Evolutionary conservation across 345 rosid genomes (phyloP).

Genomic region (Linum usitatissimum): DNA sequence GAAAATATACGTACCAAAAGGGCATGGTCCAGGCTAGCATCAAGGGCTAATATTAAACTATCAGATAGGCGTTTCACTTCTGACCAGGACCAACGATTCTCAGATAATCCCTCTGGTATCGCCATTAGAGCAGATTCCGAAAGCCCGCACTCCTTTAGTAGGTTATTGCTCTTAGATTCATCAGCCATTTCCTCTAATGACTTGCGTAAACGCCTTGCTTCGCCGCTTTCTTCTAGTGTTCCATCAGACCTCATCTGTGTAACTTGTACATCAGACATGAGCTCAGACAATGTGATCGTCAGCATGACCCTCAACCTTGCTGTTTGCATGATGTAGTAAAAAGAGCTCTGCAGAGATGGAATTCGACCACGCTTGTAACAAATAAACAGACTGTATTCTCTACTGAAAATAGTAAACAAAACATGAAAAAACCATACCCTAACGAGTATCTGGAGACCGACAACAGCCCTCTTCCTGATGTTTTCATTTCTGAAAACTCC

Average conservation of each 20-base stretch:
- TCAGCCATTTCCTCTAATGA: constrained; percentile 92
- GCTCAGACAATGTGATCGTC: constrained; percentile 89
- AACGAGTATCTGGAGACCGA: constrained; percentile 87
- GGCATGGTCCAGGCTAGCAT: constrained; percentile 93
- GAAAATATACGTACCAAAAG: constrained; percentile 59
- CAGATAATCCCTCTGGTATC: constrained; percentile 46
- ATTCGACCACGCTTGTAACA: constrained; percentile 15
- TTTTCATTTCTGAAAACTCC: constrained; percentile 90
- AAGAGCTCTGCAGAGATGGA: constrained; percentile 70
- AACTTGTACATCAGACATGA: constrained; percentile 95
- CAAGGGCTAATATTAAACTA: constrained; percentile 81
- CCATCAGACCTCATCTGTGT: constrained; percentile 94
- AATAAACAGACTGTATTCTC: not conserved
- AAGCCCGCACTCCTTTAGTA: constrained; percentile 74
- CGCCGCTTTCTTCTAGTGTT: constrained; percentile 90
- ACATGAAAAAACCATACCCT: constrained; percentile 38
- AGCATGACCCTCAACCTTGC: constrained; percentile 93
- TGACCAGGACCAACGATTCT: constrained; percentile 82
- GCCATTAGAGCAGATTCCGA: constrained; percentile 51
- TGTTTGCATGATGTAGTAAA: constrained; percentile 72
- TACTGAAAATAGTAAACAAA: not conserved
- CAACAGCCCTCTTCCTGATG: constrained; percentile 85
- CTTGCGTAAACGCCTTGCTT: constrained; percentile 77
- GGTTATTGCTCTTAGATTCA: constrained; percentile 51
- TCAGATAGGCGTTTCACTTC: constrained; percentile 72